Conservation (phyloP, 1,284 basidiomycete species). For the Cystobasidium slooffiae region DNA sequence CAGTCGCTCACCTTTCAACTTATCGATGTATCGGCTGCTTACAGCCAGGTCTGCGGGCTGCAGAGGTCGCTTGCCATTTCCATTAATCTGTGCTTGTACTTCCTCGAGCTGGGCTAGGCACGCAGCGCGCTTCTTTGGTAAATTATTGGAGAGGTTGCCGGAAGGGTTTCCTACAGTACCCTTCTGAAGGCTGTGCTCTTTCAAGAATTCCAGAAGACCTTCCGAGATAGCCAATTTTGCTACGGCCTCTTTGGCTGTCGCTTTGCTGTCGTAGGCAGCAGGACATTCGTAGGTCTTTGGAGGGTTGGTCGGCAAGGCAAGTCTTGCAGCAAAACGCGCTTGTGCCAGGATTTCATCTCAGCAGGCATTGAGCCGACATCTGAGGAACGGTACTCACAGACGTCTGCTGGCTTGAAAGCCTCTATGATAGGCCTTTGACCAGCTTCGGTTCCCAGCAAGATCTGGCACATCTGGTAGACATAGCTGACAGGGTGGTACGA, state of each 20-base stretch:
- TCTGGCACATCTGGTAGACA: constrained; percentile 39
- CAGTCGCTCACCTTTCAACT: no score
- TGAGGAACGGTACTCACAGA: neutral
- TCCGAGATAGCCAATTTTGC: constrained; percentile 1
- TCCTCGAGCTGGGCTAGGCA: no score
- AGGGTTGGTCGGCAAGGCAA: constrained; percentile 14
- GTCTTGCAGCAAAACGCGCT: constrained; percentile 19
- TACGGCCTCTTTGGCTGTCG: constrained; percentile 32
- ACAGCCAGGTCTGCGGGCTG: no score
- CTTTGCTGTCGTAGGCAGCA: constrained; percentile 16
- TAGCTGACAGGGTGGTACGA: constrained; percentile 34
- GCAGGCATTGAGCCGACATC: neutral
- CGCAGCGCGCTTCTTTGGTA: no score
- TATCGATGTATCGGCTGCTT: no score
- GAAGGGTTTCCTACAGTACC: neutral
- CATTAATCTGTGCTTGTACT: no score
- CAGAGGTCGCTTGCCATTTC: no score
- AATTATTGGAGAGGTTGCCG: no score
- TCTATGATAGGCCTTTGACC: constrained; percentile 12
- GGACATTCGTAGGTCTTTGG: constrained; percentile 7
- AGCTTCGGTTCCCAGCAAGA: constrained; percentile 17
- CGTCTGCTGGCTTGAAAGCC: neutral
- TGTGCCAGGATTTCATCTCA: no score
- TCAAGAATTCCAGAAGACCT: constrained; percentile 20
- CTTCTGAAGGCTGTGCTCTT: neutral